Percentiles rank a stretch among this genome's conserved stretches.
Evolutionary conservation across 192 early-diverging fungal genomes (phyloP).

Genomic region (Coemansia sp.): DNA sequence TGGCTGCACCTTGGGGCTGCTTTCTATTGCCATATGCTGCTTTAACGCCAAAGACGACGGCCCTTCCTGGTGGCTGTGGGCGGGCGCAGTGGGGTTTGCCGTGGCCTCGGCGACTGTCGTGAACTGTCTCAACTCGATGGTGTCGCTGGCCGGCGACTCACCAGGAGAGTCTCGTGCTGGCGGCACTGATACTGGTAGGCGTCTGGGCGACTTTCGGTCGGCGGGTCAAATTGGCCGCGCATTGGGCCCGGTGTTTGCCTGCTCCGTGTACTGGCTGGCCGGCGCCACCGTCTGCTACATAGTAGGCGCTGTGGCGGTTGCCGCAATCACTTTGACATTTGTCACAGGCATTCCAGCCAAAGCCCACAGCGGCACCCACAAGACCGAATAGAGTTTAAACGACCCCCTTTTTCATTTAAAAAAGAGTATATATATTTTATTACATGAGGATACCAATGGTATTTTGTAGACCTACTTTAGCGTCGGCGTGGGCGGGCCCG

Average conservation of each 20-base stretch:
- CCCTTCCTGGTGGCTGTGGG: conserved; percentile 50
- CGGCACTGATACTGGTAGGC: conserved; percentile 55
- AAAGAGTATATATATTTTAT: too few relatives aligned
- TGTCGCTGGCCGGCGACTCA: conserved; percentile 29
- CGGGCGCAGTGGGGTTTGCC: conserved; percentile 80
- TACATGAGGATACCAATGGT: too few relatives aligned
- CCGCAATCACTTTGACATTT: conserved; percentile 35
- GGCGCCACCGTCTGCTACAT: conserved; percentile 63
- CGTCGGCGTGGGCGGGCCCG: too few relatives aligned
- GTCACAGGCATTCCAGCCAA: conserved; percentile 9
- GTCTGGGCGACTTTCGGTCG: conserved; percentile 81
- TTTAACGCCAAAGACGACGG: conserved; percentile 2
- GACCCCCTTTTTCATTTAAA: too few relatives aligned
- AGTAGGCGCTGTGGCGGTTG: conserved; percentile 54
- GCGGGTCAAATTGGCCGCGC: conserved; percentile 89
- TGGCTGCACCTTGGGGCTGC: conserved; percentile 62
- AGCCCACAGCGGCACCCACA: not conserved
- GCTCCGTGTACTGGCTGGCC: conserved; percentile 79
- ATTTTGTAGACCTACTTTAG: too few relatives aligned
- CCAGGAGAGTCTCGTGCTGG: too few relatives aligned
- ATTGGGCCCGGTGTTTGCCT: conserved; percentile 81
- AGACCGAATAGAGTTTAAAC: too few relatives aligned
- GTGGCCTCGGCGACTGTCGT: conserved; percentile 94
- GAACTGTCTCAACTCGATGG: conserved; percentile 73
- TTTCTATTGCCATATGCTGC: conserved; percentile 55